Percentiles rank a stretch among this genome's conserved stretches.
Conservation (phyloP, 1,284 basidiomycete species). For the Microbotryum violaceum region DNA sequence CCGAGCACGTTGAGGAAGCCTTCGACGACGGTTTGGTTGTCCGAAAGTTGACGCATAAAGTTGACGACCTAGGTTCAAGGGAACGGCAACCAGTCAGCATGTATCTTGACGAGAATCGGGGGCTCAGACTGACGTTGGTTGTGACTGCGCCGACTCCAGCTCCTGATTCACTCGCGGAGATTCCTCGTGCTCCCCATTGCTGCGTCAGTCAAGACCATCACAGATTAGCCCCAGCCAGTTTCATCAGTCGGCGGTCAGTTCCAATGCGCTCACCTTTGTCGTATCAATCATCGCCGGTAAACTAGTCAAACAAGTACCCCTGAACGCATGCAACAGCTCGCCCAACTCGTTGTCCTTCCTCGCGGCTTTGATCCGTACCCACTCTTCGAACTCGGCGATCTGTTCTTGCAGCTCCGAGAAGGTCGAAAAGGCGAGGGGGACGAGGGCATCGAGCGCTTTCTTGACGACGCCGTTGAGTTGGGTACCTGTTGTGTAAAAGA, state of each 20-base stretch:
- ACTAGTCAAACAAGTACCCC: constrained; percentile 35
- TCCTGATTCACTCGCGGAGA: too few relatives aligned
- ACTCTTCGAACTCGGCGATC: constrained; percentile 33
- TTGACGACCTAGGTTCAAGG: constrained; percentile 21
- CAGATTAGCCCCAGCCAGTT: too few relatives aligned
- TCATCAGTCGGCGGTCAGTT: too few relatives aligned
- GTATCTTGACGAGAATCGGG: too few relatives aligned
- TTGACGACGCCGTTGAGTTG: constrained; percentile 36
- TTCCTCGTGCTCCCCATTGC: too few relatives aligned
- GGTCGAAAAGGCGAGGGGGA: constrained; percentile 34
- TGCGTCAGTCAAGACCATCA: neutral
- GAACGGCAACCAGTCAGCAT: neutral
- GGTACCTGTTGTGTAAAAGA: constrained; percentile 30
- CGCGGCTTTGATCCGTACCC: constrained; percentile 28
- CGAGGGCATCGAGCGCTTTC: constrained; percentile 31
- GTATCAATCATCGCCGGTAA: constrained; percentile 38
- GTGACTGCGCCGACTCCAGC: too few relatives aligned
- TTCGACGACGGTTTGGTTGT: constrained; percentile 35
- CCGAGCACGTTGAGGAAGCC: constrained; percentile 35
- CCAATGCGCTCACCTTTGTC: constrained; percentile 16
- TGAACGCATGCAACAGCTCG: constrained; percentile 36
- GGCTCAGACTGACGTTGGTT: too few relatives aligned
- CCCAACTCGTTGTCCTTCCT: constrained; percentile 38
- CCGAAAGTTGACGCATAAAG: constrained; percentile 36
- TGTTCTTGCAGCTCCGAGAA: constrained; percentile 32